Evolutionary conservation across 2,329 filamentous ascomycete genomes (phyloP).

Genomic region (Emericellopsis cladophorae): DNA sequence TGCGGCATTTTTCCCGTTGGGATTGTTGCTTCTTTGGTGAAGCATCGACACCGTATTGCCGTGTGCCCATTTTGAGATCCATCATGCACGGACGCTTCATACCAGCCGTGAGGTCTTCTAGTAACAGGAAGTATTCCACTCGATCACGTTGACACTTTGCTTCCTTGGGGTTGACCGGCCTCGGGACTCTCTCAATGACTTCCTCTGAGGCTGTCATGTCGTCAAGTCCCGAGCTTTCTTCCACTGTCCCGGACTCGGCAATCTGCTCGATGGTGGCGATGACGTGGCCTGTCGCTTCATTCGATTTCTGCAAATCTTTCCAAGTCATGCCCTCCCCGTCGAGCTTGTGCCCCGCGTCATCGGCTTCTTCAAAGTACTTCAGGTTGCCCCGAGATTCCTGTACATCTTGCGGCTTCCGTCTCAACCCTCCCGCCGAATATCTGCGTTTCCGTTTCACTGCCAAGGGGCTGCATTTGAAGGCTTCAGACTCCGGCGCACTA

Average conservation of each 20-base stretch:
- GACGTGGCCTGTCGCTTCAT: not conserved
- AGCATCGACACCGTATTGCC: constrained; percentile 91
- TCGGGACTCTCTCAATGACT: constrained; percentile 30
- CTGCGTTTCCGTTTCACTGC: constrained; percentile 47
- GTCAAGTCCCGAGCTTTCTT: not conserved
- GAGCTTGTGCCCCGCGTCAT: constrained; percentile 68
- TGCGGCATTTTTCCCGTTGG: constrained; percentile 83
- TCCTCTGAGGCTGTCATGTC: constrained; percentile 11
- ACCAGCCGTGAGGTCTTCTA: constrained; percentile 90
- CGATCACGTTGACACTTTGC: constrained; percentile 54
- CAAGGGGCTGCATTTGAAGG: constrained; percentile 27
- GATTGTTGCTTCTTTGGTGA: constrained; percentile 85
- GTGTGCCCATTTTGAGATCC: constrained; percentile 96
- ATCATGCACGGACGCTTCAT: constrained; percentile 97
- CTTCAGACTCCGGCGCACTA: constrained; percentile 52
- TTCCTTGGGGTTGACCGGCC: constrained; percentile 66
- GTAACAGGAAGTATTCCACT: constrained; percentile 81
- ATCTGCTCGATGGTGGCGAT: constrained; percentile 6
- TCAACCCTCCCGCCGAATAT: constrained; percentile 77
- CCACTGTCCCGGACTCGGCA: constrained; percentile 2
- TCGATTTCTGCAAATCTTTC: constrained; percentile 1
- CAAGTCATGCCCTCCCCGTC: constrained; percentile 23
- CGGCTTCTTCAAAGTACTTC: constrained; percentile 85
- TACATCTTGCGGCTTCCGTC: constrained; percentile 61
- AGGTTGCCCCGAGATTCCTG: constrained; percentile 59